These are phyloP conservation scores for Fibroporia radiculosa DNA, from an alignment of 768 basidiomycete species.

Conservation along the genomic window DNA sequence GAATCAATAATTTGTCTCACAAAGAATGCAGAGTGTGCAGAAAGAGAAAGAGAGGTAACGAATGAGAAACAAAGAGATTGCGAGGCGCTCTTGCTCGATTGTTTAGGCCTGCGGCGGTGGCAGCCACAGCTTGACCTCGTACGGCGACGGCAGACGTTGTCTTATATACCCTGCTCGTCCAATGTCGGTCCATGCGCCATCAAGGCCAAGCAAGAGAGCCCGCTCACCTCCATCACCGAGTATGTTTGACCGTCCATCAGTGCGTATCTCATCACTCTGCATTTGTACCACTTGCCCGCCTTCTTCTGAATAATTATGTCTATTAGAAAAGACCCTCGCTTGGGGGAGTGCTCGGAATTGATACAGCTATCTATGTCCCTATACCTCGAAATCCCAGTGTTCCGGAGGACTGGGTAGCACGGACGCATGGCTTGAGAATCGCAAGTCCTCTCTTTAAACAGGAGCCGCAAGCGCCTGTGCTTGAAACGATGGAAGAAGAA, in stretches of 20 bases:
- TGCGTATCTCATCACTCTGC: conserved; percentile 23
- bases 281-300: conserved; percentile 2
- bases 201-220: conserved; percentile 38
- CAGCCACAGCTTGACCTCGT: too few species aligned
- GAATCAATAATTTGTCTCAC: too few species aligned
- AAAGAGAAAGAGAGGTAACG: too few species aligned
- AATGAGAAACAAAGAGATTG: too few species aligned
- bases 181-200: conserved; percentile 22
- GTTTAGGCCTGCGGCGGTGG: too few species aligned
- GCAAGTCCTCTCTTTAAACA: conserved; percentile 34
- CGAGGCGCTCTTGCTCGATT: too few species aligned
- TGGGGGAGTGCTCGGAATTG: too few species aligned
- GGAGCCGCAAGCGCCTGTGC: background rate
- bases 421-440: conserved; percentile 60
- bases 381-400: conserved; percentile 8
- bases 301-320: background rate
- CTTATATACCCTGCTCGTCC: too few species aligned
- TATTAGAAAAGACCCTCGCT: conserved; percentile 54
- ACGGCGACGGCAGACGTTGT: too few species aligned
- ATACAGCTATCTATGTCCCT: conserved; percentile 12
- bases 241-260: conserved; percentile 46
- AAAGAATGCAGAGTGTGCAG: too few species aligned
- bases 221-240: conserved; percentile 51
- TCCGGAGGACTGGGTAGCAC: conserved; percentile 68
- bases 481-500: conserved; percentile 4